Conservation (phyloP, 2,329 filamentous ascomycete species). For the Drechmeria coniospora region DNA sequence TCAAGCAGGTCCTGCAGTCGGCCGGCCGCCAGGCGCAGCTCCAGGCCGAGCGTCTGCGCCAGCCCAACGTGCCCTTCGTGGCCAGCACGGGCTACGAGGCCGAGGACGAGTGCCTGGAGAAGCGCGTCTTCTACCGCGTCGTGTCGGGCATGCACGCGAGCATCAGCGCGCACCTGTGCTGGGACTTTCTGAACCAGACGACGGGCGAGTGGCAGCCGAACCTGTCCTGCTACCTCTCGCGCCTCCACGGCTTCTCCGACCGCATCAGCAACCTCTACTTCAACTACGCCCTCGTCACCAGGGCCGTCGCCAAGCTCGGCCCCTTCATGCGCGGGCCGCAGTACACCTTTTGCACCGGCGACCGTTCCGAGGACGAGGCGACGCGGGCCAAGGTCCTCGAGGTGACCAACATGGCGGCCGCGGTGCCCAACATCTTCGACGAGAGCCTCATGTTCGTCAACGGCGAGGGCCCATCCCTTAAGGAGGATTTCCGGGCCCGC, state of each 20-base stretch:
- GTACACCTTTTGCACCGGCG: slow-evolving; percentile 88
- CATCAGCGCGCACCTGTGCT: slow-evolving; percentile 91
- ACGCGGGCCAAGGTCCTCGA: slow-evolving; percentile 73
- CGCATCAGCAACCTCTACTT: slow-evolving; percentile 97
- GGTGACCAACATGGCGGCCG: slow-evolving; percentile 55
- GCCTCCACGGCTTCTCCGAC: slow-evolving; percentile 75
- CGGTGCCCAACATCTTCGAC: slow-evolving; percentile 73
- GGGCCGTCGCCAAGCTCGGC: slow-evolving; percentile 79
- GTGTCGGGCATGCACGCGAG: slow-evolving; percentile 97
- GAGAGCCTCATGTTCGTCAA: slow-evolving; percentile 90
- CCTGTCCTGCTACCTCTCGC: slow-evolving; percentile 68
- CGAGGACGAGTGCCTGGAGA: slow-evolving; percentile 90
- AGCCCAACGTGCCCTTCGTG: slow-evolving; percentile 41
- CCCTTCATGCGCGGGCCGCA: slow-evolving; percentile 51
- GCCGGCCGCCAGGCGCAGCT: slow-evolving; percentile 46
- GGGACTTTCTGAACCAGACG: slow-evolving; percentile 88
- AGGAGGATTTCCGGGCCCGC: slow-evolving; percentile 93
- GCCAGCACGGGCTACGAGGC: slow-evolving; percentile 53
- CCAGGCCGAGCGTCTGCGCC: slow-evolving; percentile 28
- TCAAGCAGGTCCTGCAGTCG: slow-evolving; percentile 44
- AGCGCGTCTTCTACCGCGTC: slow-evolving; percentile 94
- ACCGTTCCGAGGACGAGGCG: slow-evolving; percentile 57
- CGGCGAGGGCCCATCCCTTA: slow-evolving; percentile 58
- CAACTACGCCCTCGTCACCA: slow-evolving; percentile 91
- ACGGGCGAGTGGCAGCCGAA: slow-evolving; percentile 91